Base-by-base conservation (phyloP, 2,329 filamentous ascomycete genomes). In the Alternaria angustiovoidea region DNA sequence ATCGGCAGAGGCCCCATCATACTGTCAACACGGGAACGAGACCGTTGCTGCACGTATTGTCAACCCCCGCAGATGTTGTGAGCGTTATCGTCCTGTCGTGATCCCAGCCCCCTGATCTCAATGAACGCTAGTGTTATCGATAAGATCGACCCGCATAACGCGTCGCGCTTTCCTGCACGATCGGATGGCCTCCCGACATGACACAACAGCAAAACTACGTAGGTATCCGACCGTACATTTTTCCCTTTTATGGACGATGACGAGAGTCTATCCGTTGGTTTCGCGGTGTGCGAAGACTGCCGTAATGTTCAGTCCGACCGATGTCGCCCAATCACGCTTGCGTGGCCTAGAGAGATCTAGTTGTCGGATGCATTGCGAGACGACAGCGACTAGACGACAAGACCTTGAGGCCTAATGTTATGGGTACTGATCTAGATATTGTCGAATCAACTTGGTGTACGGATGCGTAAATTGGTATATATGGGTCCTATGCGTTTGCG, bases 111-210 rank as follows among this genome's bases (percentile, higher is more conserved):
- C 28, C 44, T 48, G 28, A 34, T 32, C 20, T 20, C 2, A 11
- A 22, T 48, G 18, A 14, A 36, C 46, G 30, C 46, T 48, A 48
- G 30, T 24, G 46, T 36, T 36, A 24, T 48, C 46, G 46, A 48
- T 48, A 48, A 48, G 46, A 0, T 2, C 2, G 3, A 11, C 20
- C 28, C 44, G 30, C 28, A 34, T 0, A 34, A 16, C 28, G 7
- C 14, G 44, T 20, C 14, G 18, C 30, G 14, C 22, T 32, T 14
- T 32, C 20, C 46, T 36, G 46, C 46, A 48, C 30, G 30, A 1
- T 48, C 46, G 46, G 44, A 48, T 48, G 28, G 28, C 44, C 28
- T 48, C 28, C 44, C 44, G 44, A 48, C 18, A 20, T 28, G 44
- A 48, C 18, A 20, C 44, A 32, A 48, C 8, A 22, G 44, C 44